Base-by-base conservation (phyloP, 768 basidiomycete genomes). In the Leccinum boreale region DNA sequence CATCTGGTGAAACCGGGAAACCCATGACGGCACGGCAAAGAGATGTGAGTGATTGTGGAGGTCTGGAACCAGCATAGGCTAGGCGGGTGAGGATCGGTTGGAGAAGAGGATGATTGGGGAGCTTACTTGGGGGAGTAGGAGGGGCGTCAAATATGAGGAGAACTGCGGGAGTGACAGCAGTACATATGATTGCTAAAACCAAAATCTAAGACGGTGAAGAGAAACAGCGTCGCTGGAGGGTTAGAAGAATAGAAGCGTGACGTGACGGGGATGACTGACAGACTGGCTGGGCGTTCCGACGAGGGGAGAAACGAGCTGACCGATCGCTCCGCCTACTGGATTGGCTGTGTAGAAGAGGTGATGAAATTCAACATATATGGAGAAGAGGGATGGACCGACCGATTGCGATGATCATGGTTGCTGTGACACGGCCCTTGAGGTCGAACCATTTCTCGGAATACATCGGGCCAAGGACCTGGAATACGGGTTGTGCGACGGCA, bases 401-500 rank as follows among this genome's bases (percentile, higher is more conserved):
- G 28, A 84, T 64, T 9, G 81, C 76, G 53, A 84, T 74, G 36
- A 80, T 48, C 81, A 83, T 83, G n/a, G 83, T 94, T 12, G 89
- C 89, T 0, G 91, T 92, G 3, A 88, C 92, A 44, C 92, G 79
- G 14, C 86, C 84, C 58, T 81, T 76, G 49, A 92, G 72, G 59
- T 88, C 84, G 65, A 94, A 94, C 92, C 92, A 94, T 31, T 74
- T 82, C 67, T 94, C 89, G 0, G 91, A 92, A 70, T 87, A 94
- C 53, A 82, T 85, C 2, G 92, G 89, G 5, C 87, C 88, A 9
- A 92, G 73, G 24, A 93, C 81, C 72, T 90, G 90, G 70, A 84
- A 92, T 14, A 86, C 75, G 3, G 90, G 85, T 65, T 90, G 87
- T 3, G 88, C 76, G 48, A 90, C 70, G 1, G 82, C 82, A 7